A percentile compares a stretch with the other conserved stretches of the same genome.
These are phyloP conservation scores for Sclerotinia trifoliorum DNA, from an alignment of 2,329 filamentous ascomycete species.

Conservation along the genomic window DNA sequence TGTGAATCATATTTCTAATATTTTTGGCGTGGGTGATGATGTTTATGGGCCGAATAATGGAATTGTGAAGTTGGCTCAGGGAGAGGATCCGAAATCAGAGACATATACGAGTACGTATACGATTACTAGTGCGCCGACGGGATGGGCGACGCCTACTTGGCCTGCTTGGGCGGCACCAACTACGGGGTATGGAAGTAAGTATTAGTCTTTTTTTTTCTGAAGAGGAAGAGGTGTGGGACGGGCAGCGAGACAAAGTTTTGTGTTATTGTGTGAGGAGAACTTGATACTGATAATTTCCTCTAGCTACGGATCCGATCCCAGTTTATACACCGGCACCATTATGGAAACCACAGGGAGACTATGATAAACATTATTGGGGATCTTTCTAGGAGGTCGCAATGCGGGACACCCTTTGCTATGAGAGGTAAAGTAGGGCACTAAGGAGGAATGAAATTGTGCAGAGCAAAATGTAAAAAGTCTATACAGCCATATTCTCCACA, in stretches of 20 bases:
- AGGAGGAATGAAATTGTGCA: not conserved
- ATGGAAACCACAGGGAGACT: slow-evolving; percentile 33
- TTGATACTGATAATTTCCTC: no score
- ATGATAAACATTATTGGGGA: slow-evolving; percentile 22
- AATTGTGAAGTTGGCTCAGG: slow-evolving; percentile 20
- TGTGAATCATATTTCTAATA: slow-evolving; percentile 41
- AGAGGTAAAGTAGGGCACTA: no score
- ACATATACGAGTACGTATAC: slow-evolving; percentile 40
- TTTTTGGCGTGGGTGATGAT: slow-evolving; percentile 40
- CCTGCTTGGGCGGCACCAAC: slow-evolving; percentile 6
- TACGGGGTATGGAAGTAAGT: slow-evolving; percentile 3
- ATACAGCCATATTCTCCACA: not conserved
- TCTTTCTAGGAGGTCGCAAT: not conserved
- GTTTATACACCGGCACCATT: slow-evolving; percentile 39
- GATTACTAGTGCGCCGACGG: slow-evolving; percentile 38
- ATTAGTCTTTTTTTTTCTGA: no score
- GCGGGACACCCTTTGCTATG: no score
- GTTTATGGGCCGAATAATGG: slow-evolving; percentile 33
- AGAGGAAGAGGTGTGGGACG: no score
- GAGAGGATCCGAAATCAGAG: slow-evolving; percentile 22
- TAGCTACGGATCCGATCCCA: slow-evolving; percentile 33
- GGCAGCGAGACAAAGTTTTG: no score
- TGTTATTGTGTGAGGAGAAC: no score
- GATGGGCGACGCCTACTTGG: slow-evolving; percentile 30
- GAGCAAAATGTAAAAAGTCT: not conserved